Percentiles rank a stretch among this genome's conserved stretches.
Conservation (phyloP, 148 eudicot species). For the Chenopodium formosanum region DNA sequence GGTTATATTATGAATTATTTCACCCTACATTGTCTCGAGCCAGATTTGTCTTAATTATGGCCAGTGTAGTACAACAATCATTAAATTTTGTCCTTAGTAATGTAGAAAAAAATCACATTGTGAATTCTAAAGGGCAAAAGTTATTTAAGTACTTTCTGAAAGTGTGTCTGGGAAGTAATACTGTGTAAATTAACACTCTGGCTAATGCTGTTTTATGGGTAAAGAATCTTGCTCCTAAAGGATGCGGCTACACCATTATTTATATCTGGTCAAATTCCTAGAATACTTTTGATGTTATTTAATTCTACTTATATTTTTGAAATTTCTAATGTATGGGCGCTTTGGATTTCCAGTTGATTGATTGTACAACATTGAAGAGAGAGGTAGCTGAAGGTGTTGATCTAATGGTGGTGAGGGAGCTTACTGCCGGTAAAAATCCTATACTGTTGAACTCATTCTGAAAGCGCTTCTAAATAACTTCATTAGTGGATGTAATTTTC, state of each 20-base stretch:
- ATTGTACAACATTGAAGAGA: slow-evolving; percentile 86
- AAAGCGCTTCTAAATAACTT: background rate
- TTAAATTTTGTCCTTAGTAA: background rate
- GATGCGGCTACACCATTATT: background rate
- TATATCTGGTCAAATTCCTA: background rate
- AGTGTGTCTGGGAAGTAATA: background rate
- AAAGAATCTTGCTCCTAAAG: background rate
- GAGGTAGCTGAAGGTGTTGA: slow-evolving; percentile 99
- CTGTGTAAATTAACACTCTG: background rate
- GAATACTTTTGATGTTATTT: background rate
- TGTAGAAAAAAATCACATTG: background rate
- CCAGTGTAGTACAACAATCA: background rate
- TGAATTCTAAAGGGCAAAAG: background rate
- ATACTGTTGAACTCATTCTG: background rate
- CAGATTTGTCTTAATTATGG: background rate
- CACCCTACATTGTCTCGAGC: background rate
- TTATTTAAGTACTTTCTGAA: background rate
- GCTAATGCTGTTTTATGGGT: background rate
- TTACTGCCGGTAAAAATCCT: slow-evolving; percentile 70
- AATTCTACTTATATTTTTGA: background rate
- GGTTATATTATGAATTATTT: background rate
- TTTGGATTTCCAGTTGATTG: slow-evolving; percentile 56
- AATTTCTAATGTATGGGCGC: slow-evolving; percentile 1
- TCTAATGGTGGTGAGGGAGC: slow-evolving; percentile 95
- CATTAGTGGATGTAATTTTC: background rate